phyloP scores from a whole-genome alignment of 169 alveolate genomes.

The Fabrea salina region DNA sequence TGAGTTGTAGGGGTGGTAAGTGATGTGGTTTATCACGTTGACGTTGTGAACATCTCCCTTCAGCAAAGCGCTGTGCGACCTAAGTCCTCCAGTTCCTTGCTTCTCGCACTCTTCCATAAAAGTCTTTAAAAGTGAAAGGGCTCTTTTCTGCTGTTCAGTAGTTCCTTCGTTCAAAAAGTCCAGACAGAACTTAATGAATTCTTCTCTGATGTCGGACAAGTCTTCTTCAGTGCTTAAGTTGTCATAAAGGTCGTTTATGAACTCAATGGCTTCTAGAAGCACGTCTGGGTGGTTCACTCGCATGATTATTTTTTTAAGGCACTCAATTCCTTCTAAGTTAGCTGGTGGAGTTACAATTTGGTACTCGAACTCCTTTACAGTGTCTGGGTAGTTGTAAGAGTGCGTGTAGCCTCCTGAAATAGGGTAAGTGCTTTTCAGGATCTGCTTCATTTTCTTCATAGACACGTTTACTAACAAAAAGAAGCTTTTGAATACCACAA shows the following conservation, averaged over 20 bases:
- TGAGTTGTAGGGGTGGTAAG: not conserved
- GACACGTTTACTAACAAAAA: conserved; percentile 58
- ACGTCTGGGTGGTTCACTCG: conserved; percentile 39
- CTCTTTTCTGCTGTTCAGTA: conserved; percentile 36
- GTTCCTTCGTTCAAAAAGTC: conserved; percentile 17
- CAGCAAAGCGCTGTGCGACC: conserved; percentile 61
- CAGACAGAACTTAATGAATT: conserved; percentile 29
- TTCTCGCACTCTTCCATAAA: conserved; percentile 74
- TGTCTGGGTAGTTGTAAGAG: not conserved
- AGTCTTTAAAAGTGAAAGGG: conserved; percentile 40
- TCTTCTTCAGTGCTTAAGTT: not conserved
- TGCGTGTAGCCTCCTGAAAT: not conserved
- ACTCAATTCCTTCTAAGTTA: conserved; percentile 45
- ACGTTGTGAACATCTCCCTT: conserved; percentile 63
- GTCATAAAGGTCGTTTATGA: conserved; percentile 40
- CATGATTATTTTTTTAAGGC: conserved; percentile 50
- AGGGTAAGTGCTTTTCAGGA: not conserved
- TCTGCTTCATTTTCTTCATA: not conserved
- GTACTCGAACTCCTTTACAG: conserved; percentile 19
- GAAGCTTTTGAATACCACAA: conserved; percentile 56
- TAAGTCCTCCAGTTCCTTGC: conserved; percentile 75
- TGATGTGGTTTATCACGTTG: conserved; percentile 34
- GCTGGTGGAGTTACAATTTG: conserved; percentile 39
- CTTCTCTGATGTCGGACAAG: conserved; percentile 17
- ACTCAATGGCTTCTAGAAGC: conserved; percentile 31